Evolutionary conservation across 371 early-diverging fungal species (phyloP).

Genomic region (Nematocida ironsii): DNA sequence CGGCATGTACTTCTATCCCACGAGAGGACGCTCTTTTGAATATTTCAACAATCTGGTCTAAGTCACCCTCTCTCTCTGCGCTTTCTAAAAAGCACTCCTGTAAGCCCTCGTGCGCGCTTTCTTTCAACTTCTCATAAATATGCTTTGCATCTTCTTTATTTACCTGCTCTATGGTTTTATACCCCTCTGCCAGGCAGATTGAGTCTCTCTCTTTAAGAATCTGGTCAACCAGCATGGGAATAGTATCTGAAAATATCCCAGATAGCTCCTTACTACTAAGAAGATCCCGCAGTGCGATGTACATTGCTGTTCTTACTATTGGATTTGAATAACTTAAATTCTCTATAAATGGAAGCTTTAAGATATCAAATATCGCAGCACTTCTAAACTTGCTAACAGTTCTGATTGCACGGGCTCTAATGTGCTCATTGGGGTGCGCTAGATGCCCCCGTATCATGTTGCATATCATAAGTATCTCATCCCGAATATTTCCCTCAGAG

Average conservation of each 20-base stretch:
- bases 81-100: constrained; percentile 49
- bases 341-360: constrained; percentile 52
- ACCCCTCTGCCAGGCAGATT: constrained; percentile 59
- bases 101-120: constrained; percentile 42
- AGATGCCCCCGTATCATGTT: constrained; percentile 92
- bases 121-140: constrained; percentile 37
- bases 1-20: constrained; percentile 32
- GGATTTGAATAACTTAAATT: constrained; percentile 82
- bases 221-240: constrained; percentile 36
- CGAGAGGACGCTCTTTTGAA: constrained; percentile 44
- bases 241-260: constrained; percentile 50
- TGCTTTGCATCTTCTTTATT: constrained; percentile 12
- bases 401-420: constrained; percentile 86
- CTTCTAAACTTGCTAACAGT: constrained; percentile 87
- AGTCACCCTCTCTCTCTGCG: constrained; percentile 19
- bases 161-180: constrained; percentile 47
- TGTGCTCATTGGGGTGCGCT: constrained; percentile 94
- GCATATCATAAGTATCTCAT: constrained; percentile 64
- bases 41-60: constrained; percentile 43
- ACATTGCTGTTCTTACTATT: constrained; percentile 92
- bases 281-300: constrained; percentile 71
- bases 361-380: constrained; percentile 73
- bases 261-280: constrained; percentile 35
- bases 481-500: constrained; percentile 52
- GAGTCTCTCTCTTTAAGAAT: constrained; percentile 61